A percentile compares a stretch with the other conserved stretches of the same genome.
These are phyloP conservation scores for Cymbidium sinense DNA, from an alignment of 106 monocot species.

Conservation along the genomic window DNA sequence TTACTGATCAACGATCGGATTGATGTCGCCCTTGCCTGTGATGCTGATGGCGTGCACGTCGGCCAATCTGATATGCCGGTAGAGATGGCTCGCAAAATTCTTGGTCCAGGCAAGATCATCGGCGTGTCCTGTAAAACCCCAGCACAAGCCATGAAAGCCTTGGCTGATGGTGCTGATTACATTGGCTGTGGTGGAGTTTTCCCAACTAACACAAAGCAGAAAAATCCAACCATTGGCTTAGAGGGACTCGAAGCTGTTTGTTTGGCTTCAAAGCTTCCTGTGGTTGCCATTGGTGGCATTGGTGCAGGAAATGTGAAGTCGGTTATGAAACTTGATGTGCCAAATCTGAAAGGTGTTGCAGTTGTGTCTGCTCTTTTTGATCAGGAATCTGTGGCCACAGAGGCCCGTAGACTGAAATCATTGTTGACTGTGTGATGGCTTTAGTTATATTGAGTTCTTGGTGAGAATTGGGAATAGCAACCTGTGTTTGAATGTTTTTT, in stretches of 20 bases:
- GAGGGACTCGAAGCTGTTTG: conserved; percentile 71
- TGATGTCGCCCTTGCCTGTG: conserved; percentile 85
- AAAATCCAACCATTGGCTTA: conserved; percentile 56
- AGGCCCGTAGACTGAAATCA: conserved; percentile 39
- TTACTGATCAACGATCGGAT: conserved; percentile 88
- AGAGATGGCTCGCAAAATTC: conserved; percentile 34
- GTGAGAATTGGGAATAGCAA: neutral
- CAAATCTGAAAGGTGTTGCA: conserved; percentile 79
- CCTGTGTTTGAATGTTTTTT: neutral
- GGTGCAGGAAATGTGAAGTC: conserved; percentile 40
- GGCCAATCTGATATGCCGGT: conserved; percentile 93
- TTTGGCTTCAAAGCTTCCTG: conserved; percentile 63
- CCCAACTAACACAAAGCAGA: conserved; percentile 71
- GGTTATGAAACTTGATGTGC: conserved; percentile 48
- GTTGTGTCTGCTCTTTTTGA: conserved; percentile 90
- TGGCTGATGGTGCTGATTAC: conserved; percentile 78
- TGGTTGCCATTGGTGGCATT: conserved; percentile 97
- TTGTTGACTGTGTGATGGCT: conserved; percentile 13
- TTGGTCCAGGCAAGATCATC: conserved; percentile 77
- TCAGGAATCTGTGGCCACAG: conserved; percentile 31
- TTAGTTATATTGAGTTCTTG: neutral
- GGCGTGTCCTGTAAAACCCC: conserved; percentile 88
- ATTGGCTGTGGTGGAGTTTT: conserved; percentile 95
- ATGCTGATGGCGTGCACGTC: conserved; percentile 91
- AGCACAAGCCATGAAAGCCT: conserved; percentile 65